phyloP scores from a whole-genome alignment of 2,329 filamentous ascomycete genomes.

The Dendrostoma leiphaemia region DNA sequence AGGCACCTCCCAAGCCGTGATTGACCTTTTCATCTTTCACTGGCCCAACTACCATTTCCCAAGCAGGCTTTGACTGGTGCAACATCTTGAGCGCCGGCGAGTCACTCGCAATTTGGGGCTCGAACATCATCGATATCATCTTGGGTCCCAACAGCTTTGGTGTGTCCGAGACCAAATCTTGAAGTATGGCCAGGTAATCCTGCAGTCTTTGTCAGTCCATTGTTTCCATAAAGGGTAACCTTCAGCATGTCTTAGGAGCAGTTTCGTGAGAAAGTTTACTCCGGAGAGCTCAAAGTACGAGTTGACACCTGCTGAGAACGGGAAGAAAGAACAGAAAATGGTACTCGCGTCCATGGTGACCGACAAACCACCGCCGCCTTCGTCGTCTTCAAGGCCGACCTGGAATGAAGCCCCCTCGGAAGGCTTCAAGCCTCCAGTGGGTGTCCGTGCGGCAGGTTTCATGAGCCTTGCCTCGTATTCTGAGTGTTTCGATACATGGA shows the following conservation, averaged over 20 bases:
- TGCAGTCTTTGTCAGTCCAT: no score
- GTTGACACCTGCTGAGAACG: no score
- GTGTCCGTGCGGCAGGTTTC: background rate
- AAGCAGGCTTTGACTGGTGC: background rate
- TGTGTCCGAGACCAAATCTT: background rate
- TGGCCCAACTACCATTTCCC: conserved; percentile 1
- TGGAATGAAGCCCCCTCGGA: background rate
- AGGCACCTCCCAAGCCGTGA: background rate
- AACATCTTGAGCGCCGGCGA: background rate
- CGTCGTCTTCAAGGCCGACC: background rate
- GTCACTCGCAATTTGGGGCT: background rate
- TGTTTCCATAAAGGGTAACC: no score
- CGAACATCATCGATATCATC: background rate
- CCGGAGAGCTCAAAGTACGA: no score
- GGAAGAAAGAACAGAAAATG: no score
- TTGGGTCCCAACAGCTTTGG: background rate
- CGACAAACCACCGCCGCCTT: background rate
- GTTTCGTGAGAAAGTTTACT: no score
- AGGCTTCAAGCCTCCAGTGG: background rate
- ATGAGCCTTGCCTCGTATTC: background rate
- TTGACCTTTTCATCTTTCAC: background rate
- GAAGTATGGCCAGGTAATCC: conserved; percentile 2
- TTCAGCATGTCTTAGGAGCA: no score
- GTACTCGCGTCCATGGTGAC: background rate
- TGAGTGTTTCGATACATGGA: background rate